phyloP scores from a whole-genome alignment of 1,284 basidiomycete genomes.

The Kwoniella shivajii region DNA sequence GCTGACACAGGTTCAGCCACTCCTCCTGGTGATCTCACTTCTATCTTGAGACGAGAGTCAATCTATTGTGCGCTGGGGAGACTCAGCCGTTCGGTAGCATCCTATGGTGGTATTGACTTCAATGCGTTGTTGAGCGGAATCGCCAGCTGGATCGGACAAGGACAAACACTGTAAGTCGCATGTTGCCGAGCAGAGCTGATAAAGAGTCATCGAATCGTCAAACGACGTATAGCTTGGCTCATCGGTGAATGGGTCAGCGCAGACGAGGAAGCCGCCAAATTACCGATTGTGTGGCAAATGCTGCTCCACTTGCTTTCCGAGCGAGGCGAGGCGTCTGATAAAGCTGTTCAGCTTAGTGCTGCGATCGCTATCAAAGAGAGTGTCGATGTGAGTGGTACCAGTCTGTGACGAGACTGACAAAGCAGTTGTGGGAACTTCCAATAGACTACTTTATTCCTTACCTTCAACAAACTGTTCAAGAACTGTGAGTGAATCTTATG shows the following conservation, averaged over 20 bases:
- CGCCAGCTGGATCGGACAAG: slow-evolving; percentile 42
- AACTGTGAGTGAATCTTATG: slow-evolving; percentile 35
- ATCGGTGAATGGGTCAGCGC: slow-evolving; percentile 76
- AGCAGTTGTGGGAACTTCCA: slow-evolving; percentile 19
- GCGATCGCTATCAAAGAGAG: slow-evolving; percentile 74
- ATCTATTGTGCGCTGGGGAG: slow-evolving; percentile 85
- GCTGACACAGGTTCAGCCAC: slow-evolving; percentile 31
- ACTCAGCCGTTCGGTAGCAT: slow-evolving; percentile 65
- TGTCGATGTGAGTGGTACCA: slow-evolving; percentile 66
- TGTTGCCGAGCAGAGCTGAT: slow-evolving; percentile 10
- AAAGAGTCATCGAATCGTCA: slow-evolving; percentile 76
- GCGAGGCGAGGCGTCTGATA: slow-evolving; percentile 68
- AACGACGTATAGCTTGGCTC: slow-evolving; percentile 85
- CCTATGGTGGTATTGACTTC: slow-evolving; percentile 47
- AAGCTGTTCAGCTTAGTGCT: slow-evolving; percentile 79
- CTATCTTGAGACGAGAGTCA: slow-evolving; percentile 78
- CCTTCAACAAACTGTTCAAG: slow-evolving; percentile 45
- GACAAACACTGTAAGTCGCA: slow-evolving; percentile 38
- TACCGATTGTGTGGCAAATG: slow-evolving; percentile 73
- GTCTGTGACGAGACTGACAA: not conserved
- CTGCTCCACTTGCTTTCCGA: slow-evolving; percentile 72
- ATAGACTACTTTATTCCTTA: slow-evolving; percentile 48
- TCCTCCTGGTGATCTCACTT: slow-evolving; percentile 61
- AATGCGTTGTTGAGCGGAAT: slow-evolving; percentile 37
- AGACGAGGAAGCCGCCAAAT: slow-evolving; percentile 65